A percentile compares a stretch with the other conserved stretches of the same genome.
These are phyloP conservation scores for Alternaria panax DNA, from an alignment of 2,329 filamentous ascomycete species.

Conservation along the genomic window DNA sequence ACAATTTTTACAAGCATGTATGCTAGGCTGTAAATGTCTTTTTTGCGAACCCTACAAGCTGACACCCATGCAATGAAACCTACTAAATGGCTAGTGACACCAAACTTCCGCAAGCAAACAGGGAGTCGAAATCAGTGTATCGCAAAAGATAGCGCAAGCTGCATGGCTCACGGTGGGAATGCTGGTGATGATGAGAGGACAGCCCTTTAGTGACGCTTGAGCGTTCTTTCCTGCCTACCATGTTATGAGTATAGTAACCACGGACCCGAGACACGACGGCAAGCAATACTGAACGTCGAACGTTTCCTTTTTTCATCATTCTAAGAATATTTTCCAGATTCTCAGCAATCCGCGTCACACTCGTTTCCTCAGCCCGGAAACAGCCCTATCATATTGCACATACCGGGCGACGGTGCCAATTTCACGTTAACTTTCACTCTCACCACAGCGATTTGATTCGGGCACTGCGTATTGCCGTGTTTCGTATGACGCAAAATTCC, in stretches of 20 bases:
- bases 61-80: too few species aligned
- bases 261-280: neutral
- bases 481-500: neutral
- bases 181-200: neutral
- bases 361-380: neutral
- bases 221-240: neutral
- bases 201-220: neutral
- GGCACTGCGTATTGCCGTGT: neutral
- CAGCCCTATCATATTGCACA: neutral
- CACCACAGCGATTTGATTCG: neutral
- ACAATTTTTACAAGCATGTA: too few species aligned
- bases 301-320: too few species aligned
- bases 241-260: neutral
- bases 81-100: too few species aligned
- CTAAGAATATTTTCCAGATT: neutral
- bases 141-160: neutral
- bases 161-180: neutral
- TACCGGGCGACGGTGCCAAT: neutral
- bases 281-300: neutral
- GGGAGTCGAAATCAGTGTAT: neutral
- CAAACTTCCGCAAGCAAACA: neutral
- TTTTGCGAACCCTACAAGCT: too few species aligned
- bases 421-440: slow-evolving; percentile 9
- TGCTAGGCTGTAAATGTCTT: too few species aligned
- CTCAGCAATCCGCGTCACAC: neutral